A percentile compares a stretch with the other conserved stretches of the same genome.
phyloP scores from a whole-genome alignment of 2,329 filamentous ascomycete species.

The Sclerotinia minor region DNA sequence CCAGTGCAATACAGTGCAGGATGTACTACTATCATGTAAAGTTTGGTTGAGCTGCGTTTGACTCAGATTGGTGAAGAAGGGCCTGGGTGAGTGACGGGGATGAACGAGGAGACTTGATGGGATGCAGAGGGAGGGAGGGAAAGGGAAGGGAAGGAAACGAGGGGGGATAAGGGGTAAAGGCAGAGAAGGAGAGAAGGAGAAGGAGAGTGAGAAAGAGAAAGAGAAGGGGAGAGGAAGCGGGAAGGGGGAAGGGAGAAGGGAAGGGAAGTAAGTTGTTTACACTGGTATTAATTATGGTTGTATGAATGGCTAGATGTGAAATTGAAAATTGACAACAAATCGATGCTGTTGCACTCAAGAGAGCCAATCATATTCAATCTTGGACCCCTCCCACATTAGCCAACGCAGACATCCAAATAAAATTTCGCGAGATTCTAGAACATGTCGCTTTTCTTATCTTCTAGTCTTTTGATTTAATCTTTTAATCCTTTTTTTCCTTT shows the following conservation, averaged over 20 bases:
- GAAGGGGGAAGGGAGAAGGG: not conserved
- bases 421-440: slow-evolving; percentile 15
- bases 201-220: not conserved
- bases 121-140: not conserved
- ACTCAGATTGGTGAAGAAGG: not conserved
- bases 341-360: not conserved
- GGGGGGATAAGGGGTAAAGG: not conserved
- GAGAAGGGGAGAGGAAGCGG: not conserved
- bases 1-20: too few species aligned
- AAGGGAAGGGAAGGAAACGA: not conserved
- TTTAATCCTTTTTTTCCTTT: not conserved
- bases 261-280: not conserved
- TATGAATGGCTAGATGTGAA: not conserved
- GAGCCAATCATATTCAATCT: not conserved
- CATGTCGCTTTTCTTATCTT: not conserved
- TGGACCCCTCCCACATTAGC: not conserved
- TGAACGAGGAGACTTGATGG: slow-evolving; percentile 2
- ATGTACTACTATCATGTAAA: slow-evolving; percentile 3
- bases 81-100: not conserved
- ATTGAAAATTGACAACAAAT: slow-evolving; percentile 20
- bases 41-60: slow-evolving; percentile 1
- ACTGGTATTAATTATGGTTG: not conserved
- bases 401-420: slow-evolving; percentile 15
- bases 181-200: too few species aligned
- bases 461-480: not conserved